Percentiles rank a stretch among this genome's conserved stretches.
phyloP scores from a whole-genome alignment of 1,139 yeast species.

The Pichia sp. region DNA sequence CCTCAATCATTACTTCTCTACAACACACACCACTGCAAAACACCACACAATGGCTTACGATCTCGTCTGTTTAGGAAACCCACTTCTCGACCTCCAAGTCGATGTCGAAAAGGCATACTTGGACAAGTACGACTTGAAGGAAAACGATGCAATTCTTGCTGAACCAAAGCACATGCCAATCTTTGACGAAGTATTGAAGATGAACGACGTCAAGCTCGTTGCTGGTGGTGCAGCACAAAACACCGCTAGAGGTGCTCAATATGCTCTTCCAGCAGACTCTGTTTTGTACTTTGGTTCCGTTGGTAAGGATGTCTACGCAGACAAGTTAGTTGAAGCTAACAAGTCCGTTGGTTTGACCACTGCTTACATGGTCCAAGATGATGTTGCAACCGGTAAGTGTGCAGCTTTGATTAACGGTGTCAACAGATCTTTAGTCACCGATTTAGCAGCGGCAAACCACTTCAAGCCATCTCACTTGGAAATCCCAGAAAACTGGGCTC shows the following conservation, averaged over 20 bases:
- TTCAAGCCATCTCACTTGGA: slow-evolving; percentile 86
- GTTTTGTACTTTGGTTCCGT: slow-evolving; percentile 96
- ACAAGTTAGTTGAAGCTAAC: slow-evolving; percentile 76
- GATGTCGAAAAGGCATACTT: slow-evolving; percentile 64
- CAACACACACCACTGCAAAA: too few relatives aligned
- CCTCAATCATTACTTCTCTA: too few relatives aligned
- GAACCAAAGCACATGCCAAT: slow-evolving; percentile 87
- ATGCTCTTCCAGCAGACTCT: slow-evolving; percentile 70
- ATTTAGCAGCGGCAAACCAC: slow-evolving; percentile 96
- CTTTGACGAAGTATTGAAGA: slow-evolving; percentile 65
- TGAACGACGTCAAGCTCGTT: slow-evolving; percentile 58
- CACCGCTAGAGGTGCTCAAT: slow-evolving; percentile 98
- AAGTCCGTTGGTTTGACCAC: slow-evolving; percentile 82
- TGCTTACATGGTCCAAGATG: slow-evolving; percentile 71
- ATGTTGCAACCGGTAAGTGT: slow-evolving; percentile 90
- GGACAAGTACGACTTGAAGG: slow-evolving; percentile 75
- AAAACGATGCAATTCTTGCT: slow-evolving; percentile 89
- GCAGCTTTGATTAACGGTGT: slow-evolving; percentile 84
- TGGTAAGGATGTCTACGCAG: slow-evolving; percentile 86
- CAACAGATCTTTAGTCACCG: slow-evolving; percentile 91
- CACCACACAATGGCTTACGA: slow-evolving; percentile 42
- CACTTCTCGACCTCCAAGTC: slow-evolving; percentile 83
- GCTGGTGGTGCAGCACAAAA: slow-evolving; percentile 99
- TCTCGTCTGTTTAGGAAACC: slow-evolving; percentile 65
- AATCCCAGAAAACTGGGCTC: slow-evolving; percentile 84